Percentiles rank a stretch among this genome's conserved stretches.
Evolutionary conservation across 2,329 filamentous ascomycete genomes (phyloP).

Genomic region (Talaromyces sp.): DNA sequence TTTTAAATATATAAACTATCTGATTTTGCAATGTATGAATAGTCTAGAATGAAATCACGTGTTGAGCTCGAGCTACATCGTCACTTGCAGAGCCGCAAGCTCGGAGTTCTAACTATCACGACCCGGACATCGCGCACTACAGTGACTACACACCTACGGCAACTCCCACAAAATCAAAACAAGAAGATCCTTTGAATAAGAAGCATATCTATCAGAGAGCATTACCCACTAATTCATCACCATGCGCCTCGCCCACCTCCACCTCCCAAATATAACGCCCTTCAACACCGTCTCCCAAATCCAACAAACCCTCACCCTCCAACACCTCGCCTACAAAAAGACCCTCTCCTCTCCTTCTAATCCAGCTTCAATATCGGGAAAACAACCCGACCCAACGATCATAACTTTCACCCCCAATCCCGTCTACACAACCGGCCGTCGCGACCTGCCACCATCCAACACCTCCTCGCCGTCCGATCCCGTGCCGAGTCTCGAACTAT

Average conservation of each 20-base stretch:
- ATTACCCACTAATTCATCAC: slow-evolving; percentile 14
- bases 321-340: slow-evolving; percentile 60
- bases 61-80: slow-evolving; percentile 9
- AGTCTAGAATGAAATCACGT: slow-evolving; percentile 9
- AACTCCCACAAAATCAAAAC: background rate
- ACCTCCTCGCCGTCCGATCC: slow-evolving; percentile 25
- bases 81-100: background rate
- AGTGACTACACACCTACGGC: background rate
- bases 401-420: slow-evolving; percentile 79
- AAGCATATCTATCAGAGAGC: slow-evolving; percentile 27
- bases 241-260: slow-evolving; percentile 60
- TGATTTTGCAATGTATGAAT: background rate
- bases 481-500: slow-evolving; percentile 35
- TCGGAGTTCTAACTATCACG: background rate
- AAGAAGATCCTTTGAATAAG: too few species aligned
- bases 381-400: slow-evolving; percentile 62
- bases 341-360: slow-evolving; percentile 28
- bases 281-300: slow-evolving; percentile 55
- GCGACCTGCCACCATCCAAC: slow-evolving; percentile 56
- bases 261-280: slow-evolving; percentile 51
- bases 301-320: slow-evolving; percentile 55
- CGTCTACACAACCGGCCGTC: slow-evolving; percentile 85
- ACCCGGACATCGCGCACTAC: background rate
- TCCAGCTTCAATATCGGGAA: too few species aligned
- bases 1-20: background rate